Conservation (phyloP, 2,329 filamentous ascomycete genomes). For the Aspergillus brasiliensis region DNA sequence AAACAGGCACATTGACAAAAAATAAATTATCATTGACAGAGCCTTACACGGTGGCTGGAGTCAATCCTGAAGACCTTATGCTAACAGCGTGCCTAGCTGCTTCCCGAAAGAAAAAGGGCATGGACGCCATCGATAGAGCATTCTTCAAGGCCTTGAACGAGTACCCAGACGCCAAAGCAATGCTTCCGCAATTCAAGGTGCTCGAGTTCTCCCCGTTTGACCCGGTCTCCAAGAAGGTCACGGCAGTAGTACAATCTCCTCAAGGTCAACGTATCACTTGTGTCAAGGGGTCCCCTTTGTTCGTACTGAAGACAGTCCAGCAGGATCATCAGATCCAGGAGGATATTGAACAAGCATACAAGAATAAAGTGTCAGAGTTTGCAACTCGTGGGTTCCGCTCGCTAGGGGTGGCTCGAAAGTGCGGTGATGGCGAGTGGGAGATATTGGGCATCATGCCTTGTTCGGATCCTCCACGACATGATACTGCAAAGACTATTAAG, state of each 20-base stretch:
- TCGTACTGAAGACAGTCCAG: constrained; percentile 84
- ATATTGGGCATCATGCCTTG: constrained; percentile 95
- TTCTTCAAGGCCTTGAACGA: constrained; percentile 82
- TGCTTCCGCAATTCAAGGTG: constrained; percentile 81
- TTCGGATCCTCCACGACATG: constrained; percentile 86
- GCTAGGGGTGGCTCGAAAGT: constrained; percentile 89
- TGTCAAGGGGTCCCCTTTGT: constrained; percentile 87
- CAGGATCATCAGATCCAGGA: constrained; percentile 79
- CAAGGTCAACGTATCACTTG: constrained; percentile 83
- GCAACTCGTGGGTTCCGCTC: constrained; percentile 92
- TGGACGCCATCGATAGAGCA: constrained; percentile 92
- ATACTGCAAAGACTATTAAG: constrained; percentile 86
- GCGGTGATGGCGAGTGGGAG: constrained; percentile 78
- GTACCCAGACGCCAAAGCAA: constrained; percentile 80
- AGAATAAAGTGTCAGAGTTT: constrained; percentile 90
- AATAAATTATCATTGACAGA: constrained; percentile 89
- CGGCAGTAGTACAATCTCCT: constrained; percentile 78
- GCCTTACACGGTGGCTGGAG: constrained; percentile 78
- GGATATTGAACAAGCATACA: constrained; percentile 78
- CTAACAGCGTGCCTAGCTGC: constrained; percentile 87
- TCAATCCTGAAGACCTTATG: constrained; percentile 87
- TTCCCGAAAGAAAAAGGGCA: constrained; percentile 92
- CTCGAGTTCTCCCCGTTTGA: constrained; percentile 87
- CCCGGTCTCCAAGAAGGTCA: constrained; percentile 91
- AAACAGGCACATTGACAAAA: constrained; percentile 90